Evolutionary conservation across 2,329 filamentous ascomycete species (phyloP), one percentile per base, ranked within the genome.

Genomic region (Aspergillus clavatus): DNA sequence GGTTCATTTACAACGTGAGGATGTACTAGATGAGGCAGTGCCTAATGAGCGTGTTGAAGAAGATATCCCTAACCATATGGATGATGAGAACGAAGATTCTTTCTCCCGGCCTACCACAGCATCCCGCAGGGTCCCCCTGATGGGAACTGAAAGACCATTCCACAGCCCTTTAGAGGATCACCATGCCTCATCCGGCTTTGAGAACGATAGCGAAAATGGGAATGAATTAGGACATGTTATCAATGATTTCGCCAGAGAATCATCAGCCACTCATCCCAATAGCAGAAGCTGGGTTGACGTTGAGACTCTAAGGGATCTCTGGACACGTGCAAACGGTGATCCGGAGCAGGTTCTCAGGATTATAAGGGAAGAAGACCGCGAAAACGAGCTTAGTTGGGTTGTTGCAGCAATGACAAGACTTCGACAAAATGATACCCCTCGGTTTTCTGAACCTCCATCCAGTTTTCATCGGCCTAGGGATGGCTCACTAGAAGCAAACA

Each of bases 371-470:
- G 81, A 85, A 54, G 74, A 77, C 4, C 72, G 80, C 2, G 72
- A 78, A 44, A 77, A 80, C 8, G 76, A 78, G 40, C 72, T 87
- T 26, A 70, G 72, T 8, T 80, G 81, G 60, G 80, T 82, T 72
- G 73, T 84, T 8, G 71, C 74, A 24, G 69, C 79, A 19, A 79
- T 81, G 49, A 71, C 62, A 50, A 62, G 57, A 16, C 46, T 63
- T 12, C 50, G 59, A 19, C 45, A 39, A 7, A 50, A 41, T 38
- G 38, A 50, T 28, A 27, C 31, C 22, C 14, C 36, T 19, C 40
- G 33, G 31, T 29, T 29, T 14, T 40, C 40, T 18, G 38, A 33
- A 33, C 16, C 22, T 23, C 39, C 37, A 21, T 42, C 43, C 4
- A 41, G 19, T 12, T 27, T 28, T 1, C 16, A 22, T 18, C n/a